These are phyloP conservation scores for Pseudofabraea citricarpa DNA, from an alignment of 2,329 filamentous ascomycete species.

Conservation along the genomic window DNA sequence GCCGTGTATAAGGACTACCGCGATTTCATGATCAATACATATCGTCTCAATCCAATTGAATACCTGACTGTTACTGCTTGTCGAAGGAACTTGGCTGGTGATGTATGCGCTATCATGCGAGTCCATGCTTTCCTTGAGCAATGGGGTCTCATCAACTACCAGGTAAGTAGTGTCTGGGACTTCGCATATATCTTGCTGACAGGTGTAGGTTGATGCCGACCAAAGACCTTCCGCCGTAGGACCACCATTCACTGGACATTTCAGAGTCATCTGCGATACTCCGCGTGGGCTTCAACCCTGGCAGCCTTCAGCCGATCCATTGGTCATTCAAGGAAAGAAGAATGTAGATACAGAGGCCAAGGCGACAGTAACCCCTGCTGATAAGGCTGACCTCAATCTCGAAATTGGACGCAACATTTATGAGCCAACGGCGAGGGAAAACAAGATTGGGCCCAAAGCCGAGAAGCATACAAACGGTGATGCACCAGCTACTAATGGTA, in stretches of 20 bases:
- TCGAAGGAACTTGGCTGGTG: constrained; percentile 87
- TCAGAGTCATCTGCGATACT: constrained; percentile 92
- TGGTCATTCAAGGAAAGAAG: constrained; percentile 57
- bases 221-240: constrained; percentile 92
- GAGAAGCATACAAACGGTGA: constrained; percentile 73
- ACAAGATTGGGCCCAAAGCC: constrained; percentile 56
- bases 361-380: constrained; percentile 58
- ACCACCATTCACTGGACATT: constrained; percentile 95
- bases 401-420: constrained; percentile 94
- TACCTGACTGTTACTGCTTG: constrained; percentile 97
- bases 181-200: constrained; percentile 1
- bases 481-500: constrained; percentile 60
- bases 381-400: constrained; percentile 81
- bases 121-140: constrained; percentile 97
- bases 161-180: constrained; percentile 52
- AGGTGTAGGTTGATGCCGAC: constrained; percentile 82
- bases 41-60: constrained; percentile 90
- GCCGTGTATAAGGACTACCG: constrained; percentile 98
- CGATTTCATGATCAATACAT: constrained; percentile 99
- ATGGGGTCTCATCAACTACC: constrained; percentile 98
- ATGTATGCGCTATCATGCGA: constrained; percentile 98
- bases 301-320: constrained; percentile 79
- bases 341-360: constrained; percentile 43
- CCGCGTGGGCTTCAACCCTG: constrained; percentile 91
- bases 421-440: constrained; percentile 80